phyloP scores from a whole-genome alignment of 371 early-diverging fungal genomes.

The Coemansia sp. region DNA sequence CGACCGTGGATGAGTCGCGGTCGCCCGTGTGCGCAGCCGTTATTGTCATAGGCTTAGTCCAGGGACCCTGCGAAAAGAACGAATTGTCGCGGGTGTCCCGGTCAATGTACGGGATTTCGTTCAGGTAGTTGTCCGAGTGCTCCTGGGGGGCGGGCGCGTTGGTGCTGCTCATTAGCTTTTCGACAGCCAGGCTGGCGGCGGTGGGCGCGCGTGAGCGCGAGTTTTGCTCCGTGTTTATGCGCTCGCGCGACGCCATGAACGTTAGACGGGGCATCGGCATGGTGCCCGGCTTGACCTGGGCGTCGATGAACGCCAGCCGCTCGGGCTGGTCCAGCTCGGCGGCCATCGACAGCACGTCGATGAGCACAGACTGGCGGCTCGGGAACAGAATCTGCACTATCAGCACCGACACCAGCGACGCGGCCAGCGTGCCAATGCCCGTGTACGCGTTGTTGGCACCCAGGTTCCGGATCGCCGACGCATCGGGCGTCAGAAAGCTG shows the following conservation, averaged over 20 bases:
- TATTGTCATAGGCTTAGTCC: constrained; percentile 27
- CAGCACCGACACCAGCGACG: constrained; percentile 24
- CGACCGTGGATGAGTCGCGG: constrained; percentile 16
- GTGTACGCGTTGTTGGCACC: constrained; percentile 25
- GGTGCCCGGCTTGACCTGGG: constrained; percentile 7
- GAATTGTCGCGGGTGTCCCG: constrained; percentile 40
- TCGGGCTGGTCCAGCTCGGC: constrained; percentile 14
- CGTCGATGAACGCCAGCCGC: constrained; percentile 28
- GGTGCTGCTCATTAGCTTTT: constrained; percentile 23
- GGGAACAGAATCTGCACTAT: constrained; percentile 32
- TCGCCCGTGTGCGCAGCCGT: not conserved
- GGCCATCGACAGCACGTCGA: constrained; percentile 16
- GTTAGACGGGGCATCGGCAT: constrained; percentile 21
- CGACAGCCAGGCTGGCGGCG: constrained; percentile 41
- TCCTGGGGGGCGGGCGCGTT: not conserved
- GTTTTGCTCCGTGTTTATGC: constrained; percentile 10
- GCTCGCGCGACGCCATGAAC: constrained; percentile 20
- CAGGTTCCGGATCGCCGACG: constrained; percentile 2
- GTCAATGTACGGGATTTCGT: constrained; percentile 43
- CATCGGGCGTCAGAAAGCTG: constrained; percentile 34
- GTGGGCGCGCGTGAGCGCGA: constrained; percentile 42
- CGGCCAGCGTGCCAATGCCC: constrained; percentile 33
- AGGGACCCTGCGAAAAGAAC: constrained; percentile 42
- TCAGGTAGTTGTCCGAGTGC: constrained; percentile 16
- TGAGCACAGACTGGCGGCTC: constrained; percentile 9